These are phyloP conservation scores for Suillus tomentosus DNA, from an alignment of 768 basidiomycete genomes.

Conservation along the genomic window DNA sequence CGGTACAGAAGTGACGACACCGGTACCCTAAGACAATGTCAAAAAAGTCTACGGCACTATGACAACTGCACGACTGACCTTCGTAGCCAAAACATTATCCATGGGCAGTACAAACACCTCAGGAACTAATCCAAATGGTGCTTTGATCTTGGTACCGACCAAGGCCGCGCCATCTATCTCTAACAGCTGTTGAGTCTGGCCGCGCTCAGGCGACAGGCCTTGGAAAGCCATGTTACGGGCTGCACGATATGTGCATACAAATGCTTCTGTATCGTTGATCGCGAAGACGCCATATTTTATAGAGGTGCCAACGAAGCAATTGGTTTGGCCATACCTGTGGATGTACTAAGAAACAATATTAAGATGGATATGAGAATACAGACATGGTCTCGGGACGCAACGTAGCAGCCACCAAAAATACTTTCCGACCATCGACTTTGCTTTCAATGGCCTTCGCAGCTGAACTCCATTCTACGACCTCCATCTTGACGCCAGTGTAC, in stretches of 20 bases:
- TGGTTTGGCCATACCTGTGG: slow-evolving; percentile 93
- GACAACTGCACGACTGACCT: slow-evolving; percentile 49
- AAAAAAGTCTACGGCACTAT: not conserved
- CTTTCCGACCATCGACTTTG: slow-evolving; percentile 76
- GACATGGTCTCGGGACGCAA: slow-evolving; percentile 96
- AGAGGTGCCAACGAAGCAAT: slow-evolving; percentile 89
- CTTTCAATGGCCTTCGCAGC: slow-evolving; percentile 64
- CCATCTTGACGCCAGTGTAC: slow-evolving; percentile 94
- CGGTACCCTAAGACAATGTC: slow-evolving; percentile 70
- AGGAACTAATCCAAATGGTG: slow-evolving; percentile 78
- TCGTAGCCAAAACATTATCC: slow-evolving; percentile 96
- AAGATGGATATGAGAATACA: slow-evolving; percentile 26
- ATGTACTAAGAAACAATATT: slow-evolving; percentile 1
- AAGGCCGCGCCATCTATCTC: slow-evolving; percentile 80
- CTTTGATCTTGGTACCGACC: slow-evolving; percentile 87
- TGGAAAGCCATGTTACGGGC: slow-evolving; percentile 99
- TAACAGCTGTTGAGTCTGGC: slow-evolving; percentile 69
- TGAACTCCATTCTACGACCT: slow-evolving; percentile 82
- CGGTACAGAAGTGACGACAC: slow-evolving; percentile 96
- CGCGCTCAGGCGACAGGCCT: slow-evolving; percentile 73
- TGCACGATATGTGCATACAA: slow-evolving; percentile 84
- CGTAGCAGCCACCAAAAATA: slow-evolving; percentile 94
- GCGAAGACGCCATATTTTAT: slow-evolving; percentile 94
- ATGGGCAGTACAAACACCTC: slow-evolving; percentile 98
- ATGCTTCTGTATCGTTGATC: slow-evolving; percentile 85